Conservation (phyloP, 768 basidiomycete genomes). For the Pleurotus tuber-regium region DNA sequence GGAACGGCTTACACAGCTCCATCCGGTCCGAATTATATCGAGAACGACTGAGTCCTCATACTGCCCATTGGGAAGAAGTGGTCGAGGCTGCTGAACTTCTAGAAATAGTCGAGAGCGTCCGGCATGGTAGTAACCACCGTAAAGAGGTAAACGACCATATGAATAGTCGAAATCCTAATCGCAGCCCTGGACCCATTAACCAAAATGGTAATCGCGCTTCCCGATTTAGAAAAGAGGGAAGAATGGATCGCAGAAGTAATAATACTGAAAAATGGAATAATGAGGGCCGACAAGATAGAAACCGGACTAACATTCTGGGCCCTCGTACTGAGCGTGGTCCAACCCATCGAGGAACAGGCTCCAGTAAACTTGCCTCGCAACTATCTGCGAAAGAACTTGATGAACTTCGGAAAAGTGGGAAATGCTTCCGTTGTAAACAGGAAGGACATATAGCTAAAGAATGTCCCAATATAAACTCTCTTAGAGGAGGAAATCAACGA, state of each 20-base stretch:
- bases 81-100: no score
- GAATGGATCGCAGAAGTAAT: neutral
- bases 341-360: neutral
- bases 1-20: neutral
- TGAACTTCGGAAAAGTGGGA: neutral
- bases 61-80: neutral
- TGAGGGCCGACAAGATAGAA: neutral
- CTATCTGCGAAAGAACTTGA: neutral
- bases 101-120: neutral
- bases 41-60: neutral
- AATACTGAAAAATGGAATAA: neutral
- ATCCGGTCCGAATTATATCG: neutral
- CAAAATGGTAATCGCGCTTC: neutral
- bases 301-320: neutral
- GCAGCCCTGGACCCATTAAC: neutral
- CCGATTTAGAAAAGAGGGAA: neutral
- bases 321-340: neutral
- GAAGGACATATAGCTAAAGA: neutral
- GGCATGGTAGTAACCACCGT: no score
- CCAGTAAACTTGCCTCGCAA: neutral
- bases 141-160: no score
- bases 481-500: neutral
- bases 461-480: neutral
- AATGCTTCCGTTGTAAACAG: neutral
- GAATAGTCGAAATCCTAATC: neutral